Conservation (phyloP, 176 grass and related monocot species). For the Lolium rigidum region DNA sequence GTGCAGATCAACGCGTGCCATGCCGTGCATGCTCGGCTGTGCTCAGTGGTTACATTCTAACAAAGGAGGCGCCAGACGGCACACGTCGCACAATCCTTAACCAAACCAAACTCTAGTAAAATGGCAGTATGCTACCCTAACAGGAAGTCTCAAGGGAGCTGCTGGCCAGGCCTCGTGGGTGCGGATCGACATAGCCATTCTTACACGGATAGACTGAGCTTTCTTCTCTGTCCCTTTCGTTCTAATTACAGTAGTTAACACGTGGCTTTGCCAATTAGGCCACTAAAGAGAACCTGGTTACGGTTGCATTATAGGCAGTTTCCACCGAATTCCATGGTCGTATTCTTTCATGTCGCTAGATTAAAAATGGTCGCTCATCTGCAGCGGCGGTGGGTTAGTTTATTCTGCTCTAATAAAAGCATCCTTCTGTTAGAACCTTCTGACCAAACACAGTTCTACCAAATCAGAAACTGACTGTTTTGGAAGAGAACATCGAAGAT, state of each 20-base stretch:
- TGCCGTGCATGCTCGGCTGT: not conserved
- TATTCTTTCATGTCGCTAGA: conserved; percentile 28
- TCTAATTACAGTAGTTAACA: conserved; percentile 27
- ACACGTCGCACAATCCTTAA: conserved; percentile 35
- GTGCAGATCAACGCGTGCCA: too few relatives aligned
- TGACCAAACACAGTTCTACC: not conserved
- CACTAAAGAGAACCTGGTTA: not conserved
- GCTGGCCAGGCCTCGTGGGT: not conserved
- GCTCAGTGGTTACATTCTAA: not conserved
- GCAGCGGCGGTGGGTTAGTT: conserved; percentile 16
- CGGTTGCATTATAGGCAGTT: not conserved
- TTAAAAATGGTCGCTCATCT: conserved; percentile 30
- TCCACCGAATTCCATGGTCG: not conserved
- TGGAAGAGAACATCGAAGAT: conserved; percentile 1
- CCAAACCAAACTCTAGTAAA: conserved; percentile 2
- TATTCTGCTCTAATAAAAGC: conserved; percentile 22
- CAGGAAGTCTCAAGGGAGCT: not conserved
- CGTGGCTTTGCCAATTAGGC: conserved; percentile 27
- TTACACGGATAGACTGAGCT: conserved; percentile 24
- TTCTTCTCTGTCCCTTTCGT: not conserved
- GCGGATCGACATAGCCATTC: conserved; percentile 11
- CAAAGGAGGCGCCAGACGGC: not conserved
- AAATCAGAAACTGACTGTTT: conserved; percentile 15
- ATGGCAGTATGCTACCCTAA: not conserved
- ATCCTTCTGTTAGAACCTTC: not conserved